These are phyloP conservation scores for Larix kaempferi DNA, from an alignment of 75 land plant species.

Conservation along the genomic window DNA sequence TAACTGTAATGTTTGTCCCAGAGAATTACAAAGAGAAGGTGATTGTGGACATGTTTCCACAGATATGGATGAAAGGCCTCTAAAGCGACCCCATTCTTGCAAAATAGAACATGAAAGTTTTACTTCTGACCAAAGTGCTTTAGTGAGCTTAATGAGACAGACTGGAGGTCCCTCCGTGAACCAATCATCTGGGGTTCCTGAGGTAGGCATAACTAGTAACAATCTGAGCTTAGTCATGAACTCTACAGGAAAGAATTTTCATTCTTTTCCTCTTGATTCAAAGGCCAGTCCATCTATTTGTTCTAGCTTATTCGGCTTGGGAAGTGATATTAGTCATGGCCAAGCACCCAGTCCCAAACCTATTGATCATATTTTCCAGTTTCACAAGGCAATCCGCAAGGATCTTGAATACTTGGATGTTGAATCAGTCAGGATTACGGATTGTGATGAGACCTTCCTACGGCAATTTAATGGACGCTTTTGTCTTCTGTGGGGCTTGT, in stretches of 20 bases:
- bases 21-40: conserved; percentile 17
- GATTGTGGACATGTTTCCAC: conserved; percentile 11
- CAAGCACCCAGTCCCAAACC: conserved; percentile 28
- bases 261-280: conserved; percentile 5
- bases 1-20: conserved; percentile 1
- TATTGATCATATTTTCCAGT: conserved; percentile 50
- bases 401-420: conserved; percentile 64
- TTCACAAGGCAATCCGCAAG: conserved; percentile 71
- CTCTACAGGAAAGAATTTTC: conserved; percentile 10
- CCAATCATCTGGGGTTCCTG: conserved; percentile 23
- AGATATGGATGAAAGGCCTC: conserved; percentile 15
- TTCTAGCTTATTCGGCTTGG: conserved; percentile 31
- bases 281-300: conserved; percentile 21
- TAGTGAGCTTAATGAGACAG: not conserved
- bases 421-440: conserved; percentile 48
- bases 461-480: conserved; percentile 49
- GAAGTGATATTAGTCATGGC: conserved; percentile 10
- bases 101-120: not conserved
- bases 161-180: not conserved
- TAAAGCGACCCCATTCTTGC: conserved; percentile 16
- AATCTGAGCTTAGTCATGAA: conserved; percentile 11
- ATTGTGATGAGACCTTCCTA: conserved; percentile 34
- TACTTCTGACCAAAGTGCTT: not conserved
- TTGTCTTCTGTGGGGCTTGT: conserved; percentile 45
- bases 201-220: conserved; percentile 18